A percentile compares a stretch with the other conserved stretches of the same genome.
These are phyloP conservation scores for Verbena officinalis DNA, from an alignment of 257 asterid species.

Conservation along the genomic window DNA sequence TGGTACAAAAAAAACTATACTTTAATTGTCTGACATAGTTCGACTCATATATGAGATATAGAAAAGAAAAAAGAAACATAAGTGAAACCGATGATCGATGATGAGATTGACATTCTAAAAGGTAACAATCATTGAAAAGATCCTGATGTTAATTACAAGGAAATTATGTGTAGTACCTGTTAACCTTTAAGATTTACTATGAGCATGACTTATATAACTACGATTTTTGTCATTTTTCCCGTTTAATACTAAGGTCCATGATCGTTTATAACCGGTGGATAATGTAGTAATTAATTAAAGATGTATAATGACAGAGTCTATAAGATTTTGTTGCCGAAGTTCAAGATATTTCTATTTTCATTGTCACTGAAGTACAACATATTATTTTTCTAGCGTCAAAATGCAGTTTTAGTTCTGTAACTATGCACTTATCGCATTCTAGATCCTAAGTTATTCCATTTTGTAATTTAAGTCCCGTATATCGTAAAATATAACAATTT, in stretches of 20 bases:
- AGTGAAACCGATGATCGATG: background rate
- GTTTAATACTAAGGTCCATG: background rate
- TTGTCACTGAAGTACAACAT: background rate
- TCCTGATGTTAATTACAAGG: background rate
- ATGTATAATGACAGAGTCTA: background rate
- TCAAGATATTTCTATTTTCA: background rate
- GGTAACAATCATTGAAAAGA: background rate
- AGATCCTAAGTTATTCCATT: too few relatives aligned
- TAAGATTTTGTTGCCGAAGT: background rate
- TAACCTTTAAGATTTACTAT: background rate
- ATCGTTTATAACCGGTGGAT: background rate
- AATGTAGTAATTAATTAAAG: background rate
- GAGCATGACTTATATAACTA: background rate
- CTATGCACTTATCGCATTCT: too few relatives aligned
- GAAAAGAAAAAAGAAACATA: too few relatives aligned
- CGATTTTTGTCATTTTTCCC: background rate
- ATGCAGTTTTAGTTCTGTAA: too few relatives aligned
- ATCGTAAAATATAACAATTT: too few relatives aligned
- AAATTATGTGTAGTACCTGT: constrained; percentile 24
- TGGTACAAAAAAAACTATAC: too few relatives aligned
- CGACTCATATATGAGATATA: too few relatives aligned
- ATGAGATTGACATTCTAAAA: background rate
- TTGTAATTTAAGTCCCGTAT: too few relatives aligned
- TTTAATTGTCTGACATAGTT: too few relatives aligned
- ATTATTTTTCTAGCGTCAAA: too few relatives aligned